Base-by-base conservation (phyloP, 306 rosid species). In the Cucumis sativus region DNA sequence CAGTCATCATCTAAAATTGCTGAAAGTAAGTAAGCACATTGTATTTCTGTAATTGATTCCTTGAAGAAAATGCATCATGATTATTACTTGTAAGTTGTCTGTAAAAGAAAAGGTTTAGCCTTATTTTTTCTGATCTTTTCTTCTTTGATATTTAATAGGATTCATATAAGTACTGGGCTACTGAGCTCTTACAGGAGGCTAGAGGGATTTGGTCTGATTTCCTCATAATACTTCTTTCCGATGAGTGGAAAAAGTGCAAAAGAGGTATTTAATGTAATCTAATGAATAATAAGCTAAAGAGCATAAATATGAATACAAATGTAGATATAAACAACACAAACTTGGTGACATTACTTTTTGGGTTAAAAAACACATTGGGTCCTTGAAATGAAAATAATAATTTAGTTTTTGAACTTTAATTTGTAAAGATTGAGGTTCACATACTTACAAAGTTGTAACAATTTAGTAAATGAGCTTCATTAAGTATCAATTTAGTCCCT, bases 181-280 rank as follows among this genome's bases (percentile, higher is more conserved):
- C 83, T 83, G 81, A 85, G 82, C 88, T 95, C 83, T 77, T 82
- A 54, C 80, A 83, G 83, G 97, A 95, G 86, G 83, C 81, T 82
- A 92, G 81, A 79, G 97, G 97, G 79, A 67, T 83, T 77, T 95
- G 98, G 98, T 37, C 89, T 2, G 98, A 95, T 89, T 82, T 89
- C 77, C 90, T 95, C 76, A 74, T 89, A 74, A 77, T 90, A 39
- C 72, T 90, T 80, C 91, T 95, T 49, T 81, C 68, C 78, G 92
- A 92, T 58, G 97, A 95, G 83, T 95, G 98, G 97, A 87, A 84
- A 81, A 86, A 75, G 83, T 95, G 98, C 88, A 95, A 95, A 87
- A 84, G 90, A 89, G 97, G 98, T 95, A 87, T 72, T 58, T 78
- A 63, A 68, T 76, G 62, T 79, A 33, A 82, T 14, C 14, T 84